phyloP scores from a whole-genome alignment of 2,329 filamentous ascomycete species.

The Fusarium sororula region DNA sequence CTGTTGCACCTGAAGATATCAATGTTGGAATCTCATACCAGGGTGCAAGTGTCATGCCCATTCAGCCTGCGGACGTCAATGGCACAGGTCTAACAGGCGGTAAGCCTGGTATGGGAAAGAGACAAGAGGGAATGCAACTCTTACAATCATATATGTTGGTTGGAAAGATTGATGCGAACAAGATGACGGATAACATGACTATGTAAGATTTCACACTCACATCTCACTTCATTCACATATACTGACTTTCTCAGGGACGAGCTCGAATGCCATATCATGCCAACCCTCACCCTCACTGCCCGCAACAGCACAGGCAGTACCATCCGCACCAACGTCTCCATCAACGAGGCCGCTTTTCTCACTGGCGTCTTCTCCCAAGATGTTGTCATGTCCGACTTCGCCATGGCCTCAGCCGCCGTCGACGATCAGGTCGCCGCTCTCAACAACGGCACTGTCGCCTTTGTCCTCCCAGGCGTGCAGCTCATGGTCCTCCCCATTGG shows the following conservation, averaged over 20 bases:
- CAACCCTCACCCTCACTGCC: conserved; percentile 73
- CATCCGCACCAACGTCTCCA: conserved; percentile 71
- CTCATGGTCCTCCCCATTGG: conserved; percentile 77
- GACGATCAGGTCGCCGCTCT: conserved; percentile 56
- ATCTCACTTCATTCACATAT: conserved; percentile 5
- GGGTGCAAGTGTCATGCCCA: conserved; percentile 55
- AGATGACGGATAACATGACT: conserved; percentile 64
- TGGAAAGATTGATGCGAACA: conserved; percentile 69
- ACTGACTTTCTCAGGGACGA: conserved; percentile 56
- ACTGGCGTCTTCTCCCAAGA: conserved; percentile 73
- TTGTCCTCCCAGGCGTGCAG: conserved; percentile 74
- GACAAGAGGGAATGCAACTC: conserved; percentile 49
- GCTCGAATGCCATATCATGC: conserved; percentile 72
- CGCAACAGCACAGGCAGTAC: conserved; percentile 58
- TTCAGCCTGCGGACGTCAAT: conserved; percentile 39
- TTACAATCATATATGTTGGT: conserved; percentile 74
- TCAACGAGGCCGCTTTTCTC: conserved; percentile 76
- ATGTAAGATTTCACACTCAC: conserved; percentile 61
- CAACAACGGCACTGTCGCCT: conserved; percentile 65
- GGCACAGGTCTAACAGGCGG: conserved; percentile 38
- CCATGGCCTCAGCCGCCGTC: conserved; percentile 60
- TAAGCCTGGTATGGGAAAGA: conserved; percentile 27
- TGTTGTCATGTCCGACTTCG: conserved; percentile 61
- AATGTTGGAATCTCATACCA: conserved; percentile 63
- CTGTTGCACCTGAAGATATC: conserved; percentile 62